These are phyloP conservation scores for Sorghum bicolor DNA, from an alignment of 176 grass and related monocot species.

Conservation along the genomic window DNA sequence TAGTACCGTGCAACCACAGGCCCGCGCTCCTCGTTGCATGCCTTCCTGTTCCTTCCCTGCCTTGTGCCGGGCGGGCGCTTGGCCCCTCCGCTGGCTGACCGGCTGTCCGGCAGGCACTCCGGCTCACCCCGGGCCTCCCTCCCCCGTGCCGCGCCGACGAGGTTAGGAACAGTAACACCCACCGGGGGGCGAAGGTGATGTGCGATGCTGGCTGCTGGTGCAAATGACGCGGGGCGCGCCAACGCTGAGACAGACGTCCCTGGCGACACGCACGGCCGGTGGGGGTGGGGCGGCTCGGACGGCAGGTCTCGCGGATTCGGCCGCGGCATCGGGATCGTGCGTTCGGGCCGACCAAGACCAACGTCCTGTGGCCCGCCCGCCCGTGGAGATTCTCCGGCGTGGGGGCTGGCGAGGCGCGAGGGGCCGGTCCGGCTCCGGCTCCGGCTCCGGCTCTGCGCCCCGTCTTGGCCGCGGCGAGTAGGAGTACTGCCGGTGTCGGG, in stretches of 20 bases:
- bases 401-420: neutral
- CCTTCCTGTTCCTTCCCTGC: neutral
- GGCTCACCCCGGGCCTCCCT: no score
- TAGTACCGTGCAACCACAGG: neutral
- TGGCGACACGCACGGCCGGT: neutral
- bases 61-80: neutral
- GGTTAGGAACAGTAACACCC: no score
- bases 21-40: neutral
- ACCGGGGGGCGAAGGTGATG: no score
- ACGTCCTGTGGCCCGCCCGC: neutral
- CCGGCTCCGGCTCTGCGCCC: neutral
- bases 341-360: neutral
- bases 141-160: no score
- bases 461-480: neutral
- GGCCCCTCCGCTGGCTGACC: no score
- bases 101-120: no score
- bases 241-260: neutral
- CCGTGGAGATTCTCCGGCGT: neutral
- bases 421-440: neutral
- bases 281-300: neutral
- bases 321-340: no score
- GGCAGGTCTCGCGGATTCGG: neutral
- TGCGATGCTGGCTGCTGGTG: neutral
- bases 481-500: neutral
- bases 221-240: neutral